Base-by-base conservation (phyloP, 768 basidiomycete species). In the Termitomyces eurrhizus region DNA sequence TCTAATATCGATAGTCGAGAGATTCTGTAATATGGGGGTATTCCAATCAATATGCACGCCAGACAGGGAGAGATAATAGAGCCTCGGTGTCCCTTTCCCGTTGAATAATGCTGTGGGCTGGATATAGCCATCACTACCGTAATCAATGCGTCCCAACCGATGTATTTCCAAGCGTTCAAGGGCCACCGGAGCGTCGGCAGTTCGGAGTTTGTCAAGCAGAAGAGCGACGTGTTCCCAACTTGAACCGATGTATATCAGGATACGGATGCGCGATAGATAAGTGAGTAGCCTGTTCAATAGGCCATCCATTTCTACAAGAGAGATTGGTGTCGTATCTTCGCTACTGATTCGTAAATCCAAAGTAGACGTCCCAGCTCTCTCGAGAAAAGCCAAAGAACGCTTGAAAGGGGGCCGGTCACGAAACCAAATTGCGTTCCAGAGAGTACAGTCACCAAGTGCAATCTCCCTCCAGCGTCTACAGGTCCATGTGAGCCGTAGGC, bases 371-470 rank as follows among this genome's bases (percentile, higher is more conserved):
- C 82, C 82, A 2, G 87, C 80, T 56, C 89, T 77, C 21, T 82
- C 74, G 58, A 90, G 74, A 78, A 83, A 89, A 50, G 78, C 73
- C 58, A 80, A 73, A 7, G 87, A 82, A 36, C 82, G 80, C 16
- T 76, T 69, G 64, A 81, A 84, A 14, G 79, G 74, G 51, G 81
- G 76, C 14, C 65, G 58, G 45, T 86, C 84, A 52, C 77, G 77
- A 68, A 89, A 87, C 81, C 81, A 86, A 58, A 91, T 77, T 18
- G 83, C 82, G 65, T 81, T 87, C 87, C 87, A 88, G 35, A 88
- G 62, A 18, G 80, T 83, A 1, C 77, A 65, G 64, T 87, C 83
- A 24, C 69, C 69, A 37, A 81, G 69, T 56, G 80, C 79, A 18
- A 80, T 68, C 36, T 69, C 70, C 56, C 87, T 78, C 86, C 86